Base-by-base conservation (phyloP, 2,329 filamentous ascomycete species). In the Sclerotinia spermophila region DNA sequence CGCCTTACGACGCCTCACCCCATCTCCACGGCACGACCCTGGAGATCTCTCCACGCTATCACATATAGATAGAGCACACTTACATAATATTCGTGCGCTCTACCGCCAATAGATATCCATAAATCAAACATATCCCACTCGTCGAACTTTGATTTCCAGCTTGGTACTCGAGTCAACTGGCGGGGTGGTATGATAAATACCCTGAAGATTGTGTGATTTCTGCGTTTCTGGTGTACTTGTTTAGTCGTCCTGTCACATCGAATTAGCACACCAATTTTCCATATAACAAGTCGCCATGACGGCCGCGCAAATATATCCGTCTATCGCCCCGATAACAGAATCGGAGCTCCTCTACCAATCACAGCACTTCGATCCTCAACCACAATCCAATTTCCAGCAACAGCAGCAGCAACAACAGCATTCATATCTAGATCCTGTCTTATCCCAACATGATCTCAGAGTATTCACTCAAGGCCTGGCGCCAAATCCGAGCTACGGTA, bases 1-100 rank as follows among this genome's bases (percentile, higher is more conserved):
- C 67, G 35, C 59, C 59, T 69, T 65, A 56, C 67, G 21, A 69
- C 67, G 59, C 59, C 48, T 65, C 59, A 53, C n/a, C 48, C 27
- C 56, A 61, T 61, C 44, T 64, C 45, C 35, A 51, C 44, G 27
- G 27, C 44, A 56, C 38, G 44, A 58, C 15, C 59, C 67, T 53
- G 17, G 45, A 17, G 24, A 11, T 30, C 30, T 53, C 33, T 66
- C 67, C 67, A 69, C 67, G 59, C 48, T 44, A 65, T 55, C 27
- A 15, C 45, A 65, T 35, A 51, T 11, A 33, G 19, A 53, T 48
- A 62, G 56, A 62, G 44, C 56, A 27, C n/a, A 55, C 56, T 68
- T 64, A 69, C 35, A 68, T 55, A 69, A 56, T 19, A 44, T 33
- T 60, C 48, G 38, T 33, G 65, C 59, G 19, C 30, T 44, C 24